phyloP scores from a whole-genome alignment of 768 basidiomycete species.

The Tulasnella calospora region DNA sequence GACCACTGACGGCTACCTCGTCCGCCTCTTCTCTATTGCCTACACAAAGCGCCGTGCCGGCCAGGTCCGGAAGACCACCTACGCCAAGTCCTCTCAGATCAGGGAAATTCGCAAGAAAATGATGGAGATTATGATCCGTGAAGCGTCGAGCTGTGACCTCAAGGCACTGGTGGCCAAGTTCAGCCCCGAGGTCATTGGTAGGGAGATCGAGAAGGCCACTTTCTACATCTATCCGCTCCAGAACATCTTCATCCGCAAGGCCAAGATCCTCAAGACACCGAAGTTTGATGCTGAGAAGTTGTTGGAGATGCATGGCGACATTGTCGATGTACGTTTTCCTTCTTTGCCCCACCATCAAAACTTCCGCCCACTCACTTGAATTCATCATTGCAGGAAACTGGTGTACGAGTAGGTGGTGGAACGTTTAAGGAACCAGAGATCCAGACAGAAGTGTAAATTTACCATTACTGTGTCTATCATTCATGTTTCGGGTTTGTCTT shows the following conservation, averaged over 20 bases:
- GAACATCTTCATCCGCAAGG: slow-evolving; percentile 98
- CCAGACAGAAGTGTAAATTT: slow-evolving; percentile 75
- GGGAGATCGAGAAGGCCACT: slow-evolving; percentile 98
- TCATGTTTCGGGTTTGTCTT: background rate
- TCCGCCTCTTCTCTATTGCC: slow-evolving; percentile 97
- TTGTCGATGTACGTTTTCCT: slow-evolving; percentile 71
- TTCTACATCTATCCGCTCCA: slow-evolving; percentile 97
- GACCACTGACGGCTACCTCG: slow-evolving; percentile 98
- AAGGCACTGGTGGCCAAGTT: slow-evolving; percentile 99
- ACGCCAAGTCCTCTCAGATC: slow-evolving; percentile 91
- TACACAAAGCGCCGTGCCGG: slow-evolving; percentile 96
- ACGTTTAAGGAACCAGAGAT: slow-evolving; percentile 99
- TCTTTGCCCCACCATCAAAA: slow-evolving; percentile 28
- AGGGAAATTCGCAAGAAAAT: slow-evolving; percentile 99
- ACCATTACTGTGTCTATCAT: slow-evolving; percentile 7
- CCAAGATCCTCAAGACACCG: slow-evolving; percentile 97
- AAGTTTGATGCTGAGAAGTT: slow-evolving; percentile 95
- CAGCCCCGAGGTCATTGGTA: slow-evolving; percentile 95
- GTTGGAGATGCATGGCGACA: slow-evolving; percentile 93
- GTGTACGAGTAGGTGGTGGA: slow-evolving; percentile 78
- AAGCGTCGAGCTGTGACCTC: slow-evolving; percentile 90
- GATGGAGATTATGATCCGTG: slow-evolving; percentile 97
- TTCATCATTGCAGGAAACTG: slow-evolving; percentile 69
- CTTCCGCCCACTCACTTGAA: background rate
- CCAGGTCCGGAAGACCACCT: slow-evolving; percentile 98